These are phyloP conservation scores for Colletotrichum musae DNA, from an alignment of 2,329 filamentous ascomycete genomes.

Conservation along the genomic window DNA sequence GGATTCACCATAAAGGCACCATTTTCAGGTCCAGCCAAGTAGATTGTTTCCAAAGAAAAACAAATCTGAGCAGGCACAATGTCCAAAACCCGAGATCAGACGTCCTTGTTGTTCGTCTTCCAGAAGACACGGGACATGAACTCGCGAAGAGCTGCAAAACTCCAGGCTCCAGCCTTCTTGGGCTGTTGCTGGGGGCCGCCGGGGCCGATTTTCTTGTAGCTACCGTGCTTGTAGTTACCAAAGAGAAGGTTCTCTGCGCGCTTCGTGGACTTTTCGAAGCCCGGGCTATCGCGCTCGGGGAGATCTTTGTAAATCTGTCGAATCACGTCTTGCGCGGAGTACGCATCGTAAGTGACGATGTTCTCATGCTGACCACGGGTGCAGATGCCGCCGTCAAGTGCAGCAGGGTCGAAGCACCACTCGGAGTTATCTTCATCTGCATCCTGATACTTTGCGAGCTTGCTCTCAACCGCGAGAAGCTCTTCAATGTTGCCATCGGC, in stretches of 20 bases:
- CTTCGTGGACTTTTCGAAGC: constrained; percentile 4
- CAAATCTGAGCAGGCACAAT: background rate
- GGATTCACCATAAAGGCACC: too few relatives aligned
- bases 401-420: background rate
- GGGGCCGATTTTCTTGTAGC: constrained; percentile 3
- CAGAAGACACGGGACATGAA: background rate
- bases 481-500: background rate
- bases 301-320: constrained; percentile 19
- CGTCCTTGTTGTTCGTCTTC: background rate
- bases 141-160: background rate
- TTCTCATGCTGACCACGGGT: constrained; percentile 1
- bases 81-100: background rate
- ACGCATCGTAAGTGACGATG: background rate
- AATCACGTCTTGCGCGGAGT: constrained; percentile 2
- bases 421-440: background rate
- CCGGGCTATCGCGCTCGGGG: background rate
- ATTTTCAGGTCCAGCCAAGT: too few relatives aligned
- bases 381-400: background rate
- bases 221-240: constrained; percentile 17
- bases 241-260: constrained; percentile 16
- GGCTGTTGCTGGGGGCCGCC: background rate
- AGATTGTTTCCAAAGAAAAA: too few relatives aligned
- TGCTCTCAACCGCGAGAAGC: constrained; percentile 1
- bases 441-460: constrained; percentile 15
- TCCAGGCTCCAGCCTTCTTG: background rate